phyloP scores from a whole-genome alignment of 2,329 filamentous ascomycete genomes.

The Trichophyton simii region DNA sequence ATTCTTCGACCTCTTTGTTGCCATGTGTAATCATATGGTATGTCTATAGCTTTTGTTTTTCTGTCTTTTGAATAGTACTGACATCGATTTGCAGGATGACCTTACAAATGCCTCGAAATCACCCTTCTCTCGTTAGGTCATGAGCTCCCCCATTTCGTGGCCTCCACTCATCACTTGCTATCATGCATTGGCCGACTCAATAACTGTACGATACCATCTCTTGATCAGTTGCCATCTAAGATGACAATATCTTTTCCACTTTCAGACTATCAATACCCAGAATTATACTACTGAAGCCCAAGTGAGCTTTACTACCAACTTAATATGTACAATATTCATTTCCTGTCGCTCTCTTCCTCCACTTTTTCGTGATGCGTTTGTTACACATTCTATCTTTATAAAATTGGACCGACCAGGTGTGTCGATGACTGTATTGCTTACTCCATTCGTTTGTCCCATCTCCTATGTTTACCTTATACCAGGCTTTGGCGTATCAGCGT shows the following conservation, averaged over 20 bases:
- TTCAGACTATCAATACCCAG: neutral
- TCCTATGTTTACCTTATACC: neutral
- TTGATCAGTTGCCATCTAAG: neutral
- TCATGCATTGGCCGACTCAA: neutral
- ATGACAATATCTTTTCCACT: neutral
- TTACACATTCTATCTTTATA: neutral
- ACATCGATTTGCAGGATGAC: constrained; percentile 17
- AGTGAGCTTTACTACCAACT: neutral
- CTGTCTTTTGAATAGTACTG: constrained; percentile 9
- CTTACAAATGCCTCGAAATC: constrained; percentile 15
- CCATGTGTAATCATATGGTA: constrained; percentile 81
- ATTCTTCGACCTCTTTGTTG: constrained; percentile 90
- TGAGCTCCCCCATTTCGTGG: neutral
- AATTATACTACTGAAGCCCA: neutral
- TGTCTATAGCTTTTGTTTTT: constrained; percentile 23
- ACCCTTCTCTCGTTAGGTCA: constrained; percentile 13
- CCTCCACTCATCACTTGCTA: neutral
- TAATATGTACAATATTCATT: constrained; percentile 1
- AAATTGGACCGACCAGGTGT: neutral
- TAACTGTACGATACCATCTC: neutral
- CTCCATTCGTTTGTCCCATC: neutral
- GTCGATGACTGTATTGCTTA: neutral
- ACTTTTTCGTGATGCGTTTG: neutral
- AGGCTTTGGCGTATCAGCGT: neutral
- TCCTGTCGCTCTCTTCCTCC: neutral